Base-by-base conservation (phyloP, 768 basidiomycete species). In the Galerina sulciceps region DNA sequence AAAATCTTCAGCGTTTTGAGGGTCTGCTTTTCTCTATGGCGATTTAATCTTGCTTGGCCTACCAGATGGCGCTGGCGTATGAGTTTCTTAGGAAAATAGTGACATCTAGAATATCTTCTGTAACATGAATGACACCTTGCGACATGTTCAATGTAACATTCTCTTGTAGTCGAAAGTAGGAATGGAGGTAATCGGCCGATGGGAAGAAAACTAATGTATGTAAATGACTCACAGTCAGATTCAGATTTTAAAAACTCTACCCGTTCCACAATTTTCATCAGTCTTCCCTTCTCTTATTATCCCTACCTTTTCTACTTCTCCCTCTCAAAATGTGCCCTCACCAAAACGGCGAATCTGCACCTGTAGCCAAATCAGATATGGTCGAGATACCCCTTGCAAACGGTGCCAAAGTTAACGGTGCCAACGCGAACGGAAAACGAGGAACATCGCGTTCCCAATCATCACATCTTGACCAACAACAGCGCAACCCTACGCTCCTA, bases 401-500 rank as follows among this genome's bases (percentile, higher is more conserved):
- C 63, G 75, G 81, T 10, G 26, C 35, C 56, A 52, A 51, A 1
- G 11, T 42, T 49, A 46, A 58, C 35, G 65, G 69, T 53, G 70
- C 61, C 61, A 74, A 73, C 54, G 72, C 63, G 59, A 76, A 73
- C 57, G 78, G 79, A 50, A 87, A 84, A 73, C 68, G 79, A 54
- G 80, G 74, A 46, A 77, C 76, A 53, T 71, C 69, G 45, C 76
- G 69, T 41, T 60, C 67, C 42, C 74, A 75, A 40, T 72, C 75
- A 57, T 68, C 75, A 17, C 65, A 71, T 49, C 60, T 66, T 46
- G 71, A 79, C 22, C 72, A 76, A 50, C 83, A 80, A 58, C 83
- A 80, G 57, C 73, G 78, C 57, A 94, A 94, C 71, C 90, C 13
- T 96, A 96, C 71, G 94, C 91, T 36, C 89, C 94, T 10, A 85